Evolutionary conservation across 345 rosid genomes (phyloP).

Genomic region (Heritiera fomes): DNA sequence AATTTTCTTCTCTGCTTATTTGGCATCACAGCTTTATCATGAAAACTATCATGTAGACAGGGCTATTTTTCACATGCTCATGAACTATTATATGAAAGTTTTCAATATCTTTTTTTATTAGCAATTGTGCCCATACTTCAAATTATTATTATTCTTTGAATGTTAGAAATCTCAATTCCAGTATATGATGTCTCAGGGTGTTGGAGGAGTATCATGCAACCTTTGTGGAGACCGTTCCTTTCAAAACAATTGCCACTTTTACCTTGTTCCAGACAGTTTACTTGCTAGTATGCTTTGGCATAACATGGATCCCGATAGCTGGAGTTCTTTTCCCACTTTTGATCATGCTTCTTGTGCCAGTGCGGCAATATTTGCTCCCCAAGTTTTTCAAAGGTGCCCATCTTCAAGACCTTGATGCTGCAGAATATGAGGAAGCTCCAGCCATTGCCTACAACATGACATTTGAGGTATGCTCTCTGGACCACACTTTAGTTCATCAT

Average conservation of each 20-base stretch:
- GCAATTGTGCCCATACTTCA: background rate
- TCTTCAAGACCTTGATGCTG: slow-evolving; percentile 77
- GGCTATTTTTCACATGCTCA: background rate
- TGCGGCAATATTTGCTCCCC: slow-evolving; percentile 64
- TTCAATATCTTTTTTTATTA: too few relatives aligned
- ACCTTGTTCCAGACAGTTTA: slow-evolving; percentile 69
- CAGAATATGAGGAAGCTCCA: slow-evolving; percentile 77
- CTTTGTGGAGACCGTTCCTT: slow-evolving; percentile 68
- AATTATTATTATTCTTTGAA: slow-evolving; percentile 3
- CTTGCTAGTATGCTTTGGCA: slow-evolving; percentile 65
- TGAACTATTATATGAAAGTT: too few relatives aligned
- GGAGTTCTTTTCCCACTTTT: slow-evolving; percentile 74
- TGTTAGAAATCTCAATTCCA: slow-evolving; percentile 13
- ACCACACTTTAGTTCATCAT: slow-evolving; percentile 16
- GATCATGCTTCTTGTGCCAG: slow-evolving; percentile 80
- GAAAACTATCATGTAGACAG: background rate
- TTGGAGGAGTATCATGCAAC: slow-evolving; percentile 59
- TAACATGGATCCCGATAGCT: slow-evolving; percentile 81
- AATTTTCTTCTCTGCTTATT: background rate
- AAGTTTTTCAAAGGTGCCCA: slow-evolving; percentile 69
- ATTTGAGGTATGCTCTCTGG: slow-evolving; percentile 48
- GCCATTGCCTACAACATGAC: slow-evolving; percentile 55
- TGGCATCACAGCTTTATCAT: background rate
- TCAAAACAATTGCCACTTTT: slow-evolving; percentile 57
- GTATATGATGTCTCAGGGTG: slow-evolving; percentile 44